These are phyloP conservation scores for Boletus fagicola DNA, from an alignment of 768 basidiomycete genomes.

Conservation along the genomic window DNA sequence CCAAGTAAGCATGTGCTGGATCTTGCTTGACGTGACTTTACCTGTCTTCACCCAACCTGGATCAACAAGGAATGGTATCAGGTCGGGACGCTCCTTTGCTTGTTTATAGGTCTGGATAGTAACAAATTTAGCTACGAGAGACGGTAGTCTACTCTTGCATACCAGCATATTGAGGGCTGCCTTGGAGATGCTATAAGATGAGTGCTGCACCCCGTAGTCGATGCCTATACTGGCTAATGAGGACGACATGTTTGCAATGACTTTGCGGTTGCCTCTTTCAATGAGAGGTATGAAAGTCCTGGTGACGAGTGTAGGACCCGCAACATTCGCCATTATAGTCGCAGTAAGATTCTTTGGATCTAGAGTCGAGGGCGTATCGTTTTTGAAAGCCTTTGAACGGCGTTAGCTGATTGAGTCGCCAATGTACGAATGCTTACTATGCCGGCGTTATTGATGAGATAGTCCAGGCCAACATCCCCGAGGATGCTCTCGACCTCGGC, in stretches of 20 bases:
- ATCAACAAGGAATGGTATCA: background rate
- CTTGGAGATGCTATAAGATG: slow-evolving; percentile 39
- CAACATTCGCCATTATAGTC: background rate
- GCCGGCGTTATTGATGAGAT: background rate
- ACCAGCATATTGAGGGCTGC: slow-evolving; percentile 15
- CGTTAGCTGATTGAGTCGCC: background rate
- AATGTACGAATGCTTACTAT: background rate
- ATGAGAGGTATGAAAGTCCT: background rate
- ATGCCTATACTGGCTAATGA: slow-evolving; percentile 35
- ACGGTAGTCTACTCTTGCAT: background rate
- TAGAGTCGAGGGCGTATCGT: background rate
- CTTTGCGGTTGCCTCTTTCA: background rate
- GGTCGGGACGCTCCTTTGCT: background rate
- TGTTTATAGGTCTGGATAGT: background rate
- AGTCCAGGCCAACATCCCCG: slow-evolving; percentile 21
- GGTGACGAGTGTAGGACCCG: background rate
- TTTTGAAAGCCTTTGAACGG: background rate
- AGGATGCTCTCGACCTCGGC: slow-evolving; percentile 21
- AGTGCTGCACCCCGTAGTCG: slow-evolving; percentile 25
- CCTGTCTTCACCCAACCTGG: background rate
- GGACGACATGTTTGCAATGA: background rate
- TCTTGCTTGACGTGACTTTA: background rate
- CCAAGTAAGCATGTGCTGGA: background rate
- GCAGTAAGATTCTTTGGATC: background rate
- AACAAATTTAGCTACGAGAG: background rate